phyloP scores from a whole-genome alignment of 768 basidiomycete genomes.

The Tephrocybe sp. region DNA sequence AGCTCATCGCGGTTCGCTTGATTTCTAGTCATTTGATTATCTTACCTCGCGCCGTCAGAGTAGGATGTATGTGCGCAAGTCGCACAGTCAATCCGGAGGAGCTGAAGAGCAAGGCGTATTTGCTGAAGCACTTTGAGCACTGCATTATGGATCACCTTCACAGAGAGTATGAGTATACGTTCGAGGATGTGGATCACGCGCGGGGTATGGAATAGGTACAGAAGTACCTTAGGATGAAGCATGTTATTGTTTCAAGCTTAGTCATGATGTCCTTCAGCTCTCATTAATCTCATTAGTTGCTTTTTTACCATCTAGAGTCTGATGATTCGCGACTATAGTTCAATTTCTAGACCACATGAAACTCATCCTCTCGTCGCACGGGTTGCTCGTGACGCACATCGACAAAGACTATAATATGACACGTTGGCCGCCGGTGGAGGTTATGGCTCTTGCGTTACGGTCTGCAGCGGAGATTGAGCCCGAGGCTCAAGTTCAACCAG shows the following conservation, averaged over 20 bases:
- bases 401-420: conserved; percentile 84
- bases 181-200: conserved; percentile 58
- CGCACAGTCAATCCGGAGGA: too few species aligned
- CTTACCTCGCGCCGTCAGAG: conserved; percentile 56
- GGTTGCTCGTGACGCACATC: conserved; percentile 81
- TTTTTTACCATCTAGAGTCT: conserved; percentile 7
- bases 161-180: conserved; percentile 83
- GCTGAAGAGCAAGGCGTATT: conserved; percentile 63
- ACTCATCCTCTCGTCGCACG: conserved; percentile 81
- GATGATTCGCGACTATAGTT: conserved; percentile 56
- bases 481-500: conserved; percentile 58
- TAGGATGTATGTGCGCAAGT: too few species aligned
- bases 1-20: not conserved
- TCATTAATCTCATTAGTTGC: not conserved
- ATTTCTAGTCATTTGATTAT: conserved; percentile 72
- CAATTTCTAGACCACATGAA: conserved; percentile 99
- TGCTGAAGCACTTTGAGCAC: conserved; percentile 89
- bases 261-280: conserved; percentile 94
- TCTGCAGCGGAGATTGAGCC: conserved; percentile 37
- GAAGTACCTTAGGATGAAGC: conserved; percentile 95
- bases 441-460: conserved; percentile 56
- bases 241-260: conserved; percentile 97
- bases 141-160: conserved; percentile 93
- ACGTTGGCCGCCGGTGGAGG: conserved; percentile 65
- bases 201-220: conserved; percentile 95